A percentile compares a stretch with the other conserved stretches of the same genome.
phyloP scores from a whole-genome alignment of 345 rosid species.

The Lepidium didymum region DNA sequence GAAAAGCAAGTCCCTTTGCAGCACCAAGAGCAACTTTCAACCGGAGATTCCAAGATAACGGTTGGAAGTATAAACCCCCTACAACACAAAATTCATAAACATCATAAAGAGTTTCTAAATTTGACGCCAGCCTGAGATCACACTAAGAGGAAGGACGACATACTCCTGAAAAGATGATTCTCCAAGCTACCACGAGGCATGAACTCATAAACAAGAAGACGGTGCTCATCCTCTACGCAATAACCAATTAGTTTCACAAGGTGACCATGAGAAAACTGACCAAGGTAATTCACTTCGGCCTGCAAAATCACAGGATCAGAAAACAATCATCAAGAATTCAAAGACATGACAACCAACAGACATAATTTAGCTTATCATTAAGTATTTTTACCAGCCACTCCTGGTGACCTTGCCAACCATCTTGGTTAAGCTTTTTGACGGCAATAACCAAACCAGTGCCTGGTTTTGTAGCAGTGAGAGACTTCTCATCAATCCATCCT shows the following conservation, averaged over 20 bases:
- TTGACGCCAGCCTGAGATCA: background rate
- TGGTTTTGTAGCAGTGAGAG: slow-evolving; percentile 58
- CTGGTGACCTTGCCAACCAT: slow-evolving; percentile 65
- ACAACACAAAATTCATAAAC: background rate
- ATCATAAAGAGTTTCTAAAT: background rate
- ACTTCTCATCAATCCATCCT: slow-evolving; percentile 71
- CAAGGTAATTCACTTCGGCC: slow-evolving; percentile 94
- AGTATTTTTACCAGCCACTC: slow-evolving; percentile 61
- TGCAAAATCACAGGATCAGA: slow-evolving; percentile 29
- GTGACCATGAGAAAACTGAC: slow-evolving; percentile 90
- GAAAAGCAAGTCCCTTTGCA: slow-evolving; percentile 94
- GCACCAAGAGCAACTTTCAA: slow-evolving; percentile 93
- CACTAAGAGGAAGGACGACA: slow-evolving; percentile 20
- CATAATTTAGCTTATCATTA: background rate
- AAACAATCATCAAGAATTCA: background rate
- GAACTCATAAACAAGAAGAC: slow-evolving; percentile 90
- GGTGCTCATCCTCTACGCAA: slow-evolving; percentile 90
- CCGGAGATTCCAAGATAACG: slow-evolving; percentile 32
- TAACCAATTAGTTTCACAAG: slow-evolving; percentile 88
- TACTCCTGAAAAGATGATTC: slow-evolving; percentile 96
- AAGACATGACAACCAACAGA: background rate
- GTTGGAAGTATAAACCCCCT: slow-evolving; percentile 21
- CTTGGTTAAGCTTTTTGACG: slow-evolving; percentile 67
- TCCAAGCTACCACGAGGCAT: slow-evolving; percentile 98
- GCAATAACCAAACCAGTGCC: slow-evolving; percentile 78